These are phyloP conservation scores for Turritis glabra DNA, from an alignment of 345 rosid genomes.

Conservation along the genomic window DNA sequence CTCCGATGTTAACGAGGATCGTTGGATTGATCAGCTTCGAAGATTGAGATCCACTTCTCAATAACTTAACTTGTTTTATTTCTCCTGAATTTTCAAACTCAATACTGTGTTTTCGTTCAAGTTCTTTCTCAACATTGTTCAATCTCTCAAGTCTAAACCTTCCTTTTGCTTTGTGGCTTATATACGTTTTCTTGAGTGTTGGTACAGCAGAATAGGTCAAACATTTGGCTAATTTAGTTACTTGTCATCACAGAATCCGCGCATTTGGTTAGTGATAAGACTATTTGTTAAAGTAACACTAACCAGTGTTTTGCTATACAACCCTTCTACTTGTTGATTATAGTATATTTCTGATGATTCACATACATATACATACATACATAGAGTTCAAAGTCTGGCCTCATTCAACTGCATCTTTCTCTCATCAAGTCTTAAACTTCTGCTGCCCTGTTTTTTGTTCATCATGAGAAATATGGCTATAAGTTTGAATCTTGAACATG, in stretches of 20 bases:
- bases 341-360: constrained; percentile 15
- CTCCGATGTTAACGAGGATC: constrained; percentile 59
- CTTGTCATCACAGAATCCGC: not conserved
- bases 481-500: constrained; percentile 4
- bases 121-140: not conserved
- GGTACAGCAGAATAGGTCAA: too few relatives aligned
- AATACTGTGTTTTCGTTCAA: not conserved
- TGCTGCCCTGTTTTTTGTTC: not conserved
- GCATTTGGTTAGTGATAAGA: not conserved
- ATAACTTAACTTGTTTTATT: not conserved
- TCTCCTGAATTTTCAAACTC: not conserved
- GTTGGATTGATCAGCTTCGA: constrained; percentile 73
- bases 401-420: not conserved
- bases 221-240: not conserved
- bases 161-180: not conserved
- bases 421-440: constrained; percentile 6
- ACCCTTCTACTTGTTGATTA: not conserved
- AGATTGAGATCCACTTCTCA: constrained; percentile 51
- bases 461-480: not conserved
- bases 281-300: not conserved
- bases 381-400: constrained; percentile 8
- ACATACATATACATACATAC: constrained; percentile 15
- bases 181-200: not conserved
- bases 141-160: not conserved
- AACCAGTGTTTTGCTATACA: constrained; percentile 24